Base-by-base conservation (phyloP, 1,284 basidiomycete species). In the Rhodotorula sp. region DNA sequence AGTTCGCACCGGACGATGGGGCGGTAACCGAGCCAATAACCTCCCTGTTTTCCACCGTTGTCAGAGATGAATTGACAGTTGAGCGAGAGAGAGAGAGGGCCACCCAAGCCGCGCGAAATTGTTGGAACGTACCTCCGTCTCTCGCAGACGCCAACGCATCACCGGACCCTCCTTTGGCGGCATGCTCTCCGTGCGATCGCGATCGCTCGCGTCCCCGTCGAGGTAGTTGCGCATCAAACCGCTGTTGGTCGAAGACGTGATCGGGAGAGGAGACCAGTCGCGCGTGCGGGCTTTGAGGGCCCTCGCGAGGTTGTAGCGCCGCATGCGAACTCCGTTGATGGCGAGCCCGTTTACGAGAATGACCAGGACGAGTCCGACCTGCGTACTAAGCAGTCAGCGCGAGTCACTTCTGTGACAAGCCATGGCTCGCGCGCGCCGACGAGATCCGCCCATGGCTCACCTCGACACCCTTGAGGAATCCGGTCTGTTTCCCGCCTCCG, bases 231-330 rank as follows among this genome's bases (percentile, higher is more conserved):
- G 57, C 68, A 76, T 67, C 14, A 76, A 51, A 5, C 63, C 64
- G 15, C 61, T 54, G 48, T 76, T 76, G 3, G 75, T 74, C 8
- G 68, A 69, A 15, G 72, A 67, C 15, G 75, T 72, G 29, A 64
- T 68, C 34, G 75, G 68, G 20, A 76, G 64, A 10, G 75, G 75
- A 1, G 72, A 74, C 75, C 75, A 76, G 64, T 76, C 75, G 26
- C 75, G 68, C 12, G 68, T 59, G n/a, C 65, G 52, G 21, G 59
- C 52, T 39, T 68, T 68, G 1, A 76, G 65, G 7, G 57, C 46
- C 43, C 59, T 57, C 5, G 75, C 58, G 54, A 76, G 70, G n/a
- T n/a, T 29, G 23, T 26, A 56, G 54, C 54, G 54, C 8, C 54
- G 54, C 54, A 76, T 74, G 68, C 75, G 62, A 23, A 74, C 70